These are phyloP conservation scores for Articulospora tetracladia DNA, from an alignment of 495 filamentous ascomycete genomes.

Conservation along the genomic window DNA sequence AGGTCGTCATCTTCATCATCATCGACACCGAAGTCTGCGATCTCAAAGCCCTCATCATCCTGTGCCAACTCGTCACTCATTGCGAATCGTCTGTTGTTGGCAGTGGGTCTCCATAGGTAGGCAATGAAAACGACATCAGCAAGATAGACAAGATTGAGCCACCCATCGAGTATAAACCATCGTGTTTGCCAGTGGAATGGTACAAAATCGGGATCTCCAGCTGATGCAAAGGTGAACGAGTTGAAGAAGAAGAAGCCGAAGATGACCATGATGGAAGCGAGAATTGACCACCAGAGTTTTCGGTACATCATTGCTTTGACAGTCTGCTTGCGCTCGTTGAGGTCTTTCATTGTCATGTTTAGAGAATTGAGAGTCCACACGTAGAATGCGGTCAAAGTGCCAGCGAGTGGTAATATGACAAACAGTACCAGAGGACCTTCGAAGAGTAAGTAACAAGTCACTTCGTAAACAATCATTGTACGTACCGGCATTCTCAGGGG, in stretches of 20 bases:
- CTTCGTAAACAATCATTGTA: neutral
- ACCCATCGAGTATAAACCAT: constrained; percentile 98
- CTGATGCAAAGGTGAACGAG: constrained; percentile 86
- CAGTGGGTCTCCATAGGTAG: constrained; percentile 96
- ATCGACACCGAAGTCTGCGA: constrained; percentile 80
- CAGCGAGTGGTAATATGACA: constrained; percentile 89
- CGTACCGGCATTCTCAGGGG: constrained; percentile 66
- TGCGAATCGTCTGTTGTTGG: constrained; percentile 94
- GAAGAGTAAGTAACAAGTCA: constrained; percentile 8
- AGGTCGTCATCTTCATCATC: constrained; percentile 62
- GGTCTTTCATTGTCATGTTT: constrained; percentile 91
- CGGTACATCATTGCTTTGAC: constrained; percentile 90
- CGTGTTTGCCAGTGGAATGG: constrained; percentile 93
- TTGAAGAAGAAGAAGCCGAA: constrained; percentile 96
- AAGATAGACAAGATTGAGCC: constrained; percentile 95
- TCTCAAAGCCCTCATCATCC: constrained; percentile 93
- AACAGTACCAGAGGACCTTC: constrained; percentile 86
- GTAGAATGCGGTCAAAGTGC: constrained; percentile 93
- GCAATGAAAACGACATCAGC: constrained; percentile 87
- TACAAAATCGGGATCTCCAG: constrained; percentile 78
- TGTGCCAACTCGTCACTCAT: constrained; percentile 99
- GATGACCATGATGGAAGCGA: constrained; percentile 87
- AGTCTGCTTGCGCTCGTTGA: constrained; percentile 88
- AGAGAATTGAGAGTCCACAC: constrained; percentile 98
- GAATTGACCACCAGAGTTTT: constrained; percentile 97